Conservation (phyloP, 2,329 filamentous ascomycete genomes). For the Ophiostoma australiae region DNA sequence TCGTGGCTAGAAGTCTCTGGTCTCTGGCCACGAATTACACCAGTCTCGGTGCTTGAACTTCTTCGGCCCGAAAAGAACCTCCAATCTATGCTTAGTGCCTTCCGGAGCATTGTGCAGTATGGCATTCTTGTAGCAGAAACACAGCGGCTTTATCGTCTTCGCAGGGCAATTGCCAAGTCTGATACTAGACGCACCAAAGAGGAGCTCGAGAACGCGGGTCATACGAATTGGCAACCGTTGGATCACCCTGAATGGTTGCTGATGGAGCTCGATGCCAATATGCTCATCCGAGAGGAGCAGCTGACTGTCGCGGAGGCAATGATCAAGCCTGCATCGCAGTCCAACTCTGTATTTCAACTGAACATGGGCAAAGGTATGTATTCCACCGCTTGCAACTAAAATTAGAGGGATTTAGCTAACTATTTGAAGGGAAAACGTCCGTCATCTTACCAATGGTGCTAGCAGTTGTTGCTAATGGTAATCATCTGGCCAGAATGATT, state of each 20-base stretch:
- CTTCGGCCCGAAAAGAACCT: constrained; percentile 36
- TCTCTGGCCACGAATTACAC: constrained; percentile 45
- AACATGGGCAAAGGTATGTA: constrained; percentile 56
- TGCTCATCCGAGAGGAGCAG: constrained; percentile 59
- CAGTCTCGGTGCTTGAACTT: constrained; percentile 43
- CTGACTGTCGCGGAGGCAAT: constrained; percentile 58
- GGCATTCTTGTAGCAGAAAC: constrained; percentile 42
- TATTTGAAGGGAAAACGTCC: constrained; percentile 49
- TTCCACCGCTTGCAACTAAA: not conserved
- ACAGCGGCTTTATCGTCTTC: constrained; percentile 44
- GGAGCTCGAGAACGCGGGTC: constrained; percentile 46
- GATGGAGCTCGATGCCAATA: constrained; percentile 60
- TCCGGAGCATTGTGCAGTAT: constrained; percentile 40
- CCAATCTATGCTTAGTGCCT: constrained; percentile 36
- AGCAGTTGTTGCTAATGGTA: constrained; percentile 42
- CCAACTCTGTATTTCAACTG: constrained; percentile 59
- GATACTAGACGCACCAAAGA: constrained; percentile 35
- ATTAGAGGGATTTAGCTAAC: not conserved
- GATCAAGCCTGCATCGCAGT: constrained; percentile 46
- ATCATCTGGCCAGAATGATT: constrained; percentile 47
- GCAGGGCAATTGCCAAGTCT: constrained; percentile 31
- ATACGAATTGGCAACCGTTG: constrained; percentile 53
- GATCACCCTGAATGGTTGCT: constrained; percentile 59
- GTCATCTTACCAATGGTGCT: constrained; percentile 52
- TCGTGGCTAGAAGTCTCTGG: constrained; percentile 41